Base-by-base conservation (phyloP, 2,329 filamentous ascomycete genomes). In the Exophiala dermatitidis region DNA sequence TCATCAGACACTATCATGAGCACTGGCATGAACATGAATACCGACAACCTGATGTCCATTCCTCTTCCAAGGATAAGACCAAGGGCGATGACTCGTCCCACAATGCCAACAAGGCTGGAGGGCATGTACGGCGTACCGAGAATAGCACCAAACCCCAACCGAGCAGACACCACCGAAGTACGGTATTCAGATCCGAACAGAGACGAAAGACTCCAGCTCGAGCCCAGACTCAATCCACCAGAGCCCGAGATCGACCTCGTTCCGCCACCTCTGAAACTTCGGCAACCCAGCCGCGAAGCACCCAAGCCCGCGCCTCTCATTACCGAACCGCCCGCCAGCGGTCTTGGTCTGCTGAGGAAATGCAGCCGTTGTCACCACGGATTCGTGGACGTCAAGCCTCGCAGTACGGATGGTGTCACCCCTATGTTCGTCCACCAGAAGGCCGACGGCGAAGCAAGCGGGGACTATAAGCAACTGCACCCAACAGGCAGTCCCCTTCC, bases 361-460 rank as follows among this genome's bases (percentile, higher is more conserved):
- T 62, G 60, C 58, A 60, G 55, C 46, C 50, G 50, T 46, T 62
- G 60, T 52, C 49, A 52, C 31, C 48, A 59, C 38, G 54, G 55
- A 10, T 58, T 60, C 53, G 53, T 60, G 37, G 54, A 50, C 48
- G 53, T 52, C 56, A 54, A 59, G 42, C 45, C 36, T 48, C 58
- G 32, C 46, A 46, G 47, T 53, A 53, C 33, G 9, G 53, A 53
- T 58, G 48, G 58, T 55, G 50, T 48, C 57, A 58, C 37, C 54
- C 55, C 34, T 56, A 58, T 33, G 42, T 55, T 45, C 46, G 56
- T 32, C 48, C 56, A 7, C 43, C 59, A 48, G 52, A 59, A 43
- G 38, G 38, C 43, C 31, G 36, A 10, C 42, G 49, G 6, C 46
- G 38, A 42, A 51, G 41, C 41, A 50, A 40, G 41, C 46, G 53